Evolutionary conservation across 768 basidiomycete species (phyloP).

Genomic region (Lactarius sanguifluus): DNA sequence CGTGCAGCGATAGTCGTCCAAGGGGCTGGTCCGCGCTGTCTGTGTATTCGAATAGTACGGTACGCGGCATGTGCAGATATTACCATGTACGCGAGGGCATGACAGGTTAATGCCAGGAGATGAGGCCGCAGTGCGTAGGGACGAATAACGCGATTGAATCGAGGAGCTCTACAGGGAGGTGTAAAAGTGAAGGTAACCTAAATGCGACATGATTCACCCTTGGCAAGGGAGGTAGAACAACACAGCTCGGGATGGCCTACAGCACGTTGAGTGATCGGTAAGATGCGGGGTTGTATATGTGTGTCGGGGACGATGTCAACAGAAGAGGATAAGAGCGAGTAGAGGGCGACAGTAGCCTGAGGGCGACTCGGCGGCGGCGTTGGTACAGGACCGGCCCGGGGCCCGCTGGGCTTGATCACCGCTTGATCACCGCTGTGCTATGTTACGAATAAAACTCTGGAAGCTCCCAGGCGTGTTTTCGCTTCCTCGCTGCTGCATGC

Average conservation of each 20-base stretch:
- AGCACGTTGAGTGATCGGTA: background rate
- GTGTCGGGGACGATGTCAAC: background rate
- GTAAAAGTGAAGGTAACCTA: background rate
- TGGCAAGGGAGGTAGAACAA: background rate
- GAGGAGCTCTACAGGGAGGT: slow-evolving; percentile 18
- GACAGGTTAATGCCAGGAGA: slow-evolving; percentile 14
- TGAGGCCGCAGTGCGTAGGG: slow-evolving; percentile 13
- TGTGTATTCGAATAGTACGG: slow-evolving; percentile 15
- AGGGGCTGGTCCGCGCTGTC: background rate
- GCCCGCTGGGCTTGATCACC: no score
- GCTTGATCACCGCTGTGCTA: no score
- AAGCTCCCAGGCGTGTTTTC: no score
- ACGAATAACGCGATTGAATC: slow-evolving; percentile 15
- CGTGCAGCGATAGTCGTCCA: slow-evolving; percentile 16
- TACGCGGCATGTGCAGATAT: slow-evolving; percentile 21
- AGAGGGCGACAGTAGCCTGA: no score
- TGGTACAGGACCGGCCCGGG: no score
- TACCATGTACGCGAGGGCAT: background rate
- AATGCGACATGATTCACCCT: no score
- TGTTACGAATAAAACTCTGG: no score
- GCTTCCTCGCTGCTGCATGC: no score
- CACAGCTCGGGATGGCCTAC: background rate
- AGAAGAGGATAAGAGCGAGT: background rate
- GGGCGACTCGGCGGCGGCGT: no score
- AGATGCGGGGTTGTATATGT: no score